Conservation (phyloP, 805 yeast genomes). For the Candida insectalens region DNA sequence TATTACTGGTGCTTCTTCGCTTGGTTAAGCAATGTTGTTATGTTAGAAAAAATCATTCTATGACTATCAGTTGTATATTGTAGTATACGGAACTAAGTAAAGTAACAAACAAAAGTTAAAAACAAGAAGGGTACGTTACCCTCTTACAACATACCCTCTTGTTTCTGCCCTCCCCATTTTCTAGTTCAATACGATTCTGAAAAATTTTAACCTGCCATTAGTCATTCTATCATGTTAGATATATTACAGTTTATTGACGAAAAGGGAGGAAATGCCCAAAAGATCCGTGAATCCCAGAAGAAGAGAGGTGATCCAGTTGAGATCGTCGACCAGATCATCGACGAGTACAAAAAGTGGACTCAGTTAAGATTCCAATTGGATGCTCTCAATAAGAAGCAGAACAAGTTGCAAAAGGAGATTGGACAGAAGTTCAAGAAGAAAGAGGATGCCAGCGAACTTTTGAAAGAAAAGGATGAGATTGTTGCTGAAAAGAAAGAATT, state of each 20-base stretch:
- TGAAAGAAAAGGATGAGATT: conserved; percentile 71
- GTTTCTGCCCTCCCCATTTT: no score
- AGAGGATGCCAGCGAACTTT: conserved; percentile 82
- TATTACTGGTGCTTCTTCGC: conserved; percentile 98
- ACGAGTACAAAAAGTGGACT: conserved; percentile 89
- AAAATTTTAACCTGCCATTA: no score
- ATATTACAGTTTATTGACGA: conserved; percentile 87
- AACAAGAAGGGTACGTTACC: no score
- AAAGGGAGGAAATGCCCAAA: conserved; percentile 94
- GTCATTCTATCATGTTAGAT: conserved; percentile 79
- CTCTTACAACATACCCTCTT: no score
- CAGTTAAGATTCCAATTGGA: conserved; percentile 83
- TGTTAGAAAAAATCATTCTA: no score
- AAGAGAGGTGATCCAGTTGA: conserved; percentile 95
- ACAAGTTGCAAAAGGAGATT: conserved; percentile 86
- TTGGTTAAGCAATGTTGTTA: conserved; percentile 54
- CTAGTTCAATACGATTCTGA: no score
- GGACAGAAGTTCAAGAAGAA: conserved; percentile 89
- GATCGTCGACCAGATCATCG: conserved; percentile 89
- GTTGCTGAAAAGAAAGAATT: conserved; percentile 61
- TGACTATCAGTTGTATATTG: no score
- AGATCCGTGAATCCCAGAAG: conserved; percentile 76
- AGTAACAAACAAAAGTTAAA: no score
- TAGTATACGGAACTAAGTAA: no score
- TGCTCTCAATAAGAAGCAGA: conserved; percentile 78